These are phyloP conservation scores for Physcomitrellopsis africana DNA, from an alignment of 225 moss, liverwort and hornwort genomes.

Conservation along the genomic window DNA sequence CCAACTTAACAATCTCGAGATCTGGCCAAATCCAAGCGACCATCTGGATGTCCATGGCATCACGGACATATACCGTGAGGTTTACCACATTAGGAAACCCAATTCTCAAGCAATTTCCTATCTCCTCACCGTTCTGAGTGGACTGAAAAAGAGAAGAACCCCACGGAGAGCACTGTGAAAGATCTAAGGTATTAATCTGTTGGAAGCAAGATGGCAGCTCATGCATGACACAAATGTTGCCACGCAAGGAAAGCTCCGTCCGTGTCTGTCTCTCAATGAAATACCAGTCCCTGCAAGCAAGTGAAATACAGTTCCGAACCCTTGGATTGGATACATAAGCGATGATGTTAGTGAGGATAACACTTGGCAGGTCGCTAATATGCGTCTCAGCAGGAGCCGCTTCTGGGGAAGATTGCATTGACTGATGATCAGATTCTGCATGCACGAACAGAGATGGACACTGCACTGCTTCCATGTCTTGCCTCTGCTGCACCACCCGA, in stretches of 20 bases:
- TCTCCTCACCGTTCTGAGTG: slow-evolving; percentile 62
- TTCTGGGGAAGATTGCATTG: slow-evolving; percentile 30
- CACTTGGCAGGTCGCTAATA: slow-evolving; percentile 77
- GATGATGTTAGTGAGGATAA: slow-evolving; percentile 73
- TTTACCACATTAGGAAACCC: slow-evolving; percentile 79
- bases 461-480: slow-evolving; percentile 16
- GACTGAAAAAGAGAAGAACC: slow-evolving; percentile 86
- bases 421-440: slow-evolving; percentile 1
- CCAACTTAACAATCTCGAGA: slow-evolving; percentile 62
- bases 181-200: slow-evolving; percentile 64
- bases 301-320: slow-evolving; percentile 68
- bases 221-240: slow-evolving; percentile 68
- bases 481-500: slow-evolving; percentile 11
- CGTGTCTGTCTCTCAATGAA: slow-evolving; percentile 81
- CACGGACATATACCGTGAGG: slow-evolving; percentile 73
- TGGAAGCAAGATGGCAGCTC: slow-evolving; percentile 65
- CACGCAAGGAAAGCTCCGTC: slow-evolving; percentile 66
- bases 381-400: slow-evolving; percentile 38
- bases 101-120: slow-evolving; percentile 60
- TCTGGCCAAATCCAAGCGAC: slow-evolving; percentile 88
- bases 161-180: slow-evolving; percentile 88
- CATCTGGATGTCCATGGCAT: slow-evolving; percentile 80
- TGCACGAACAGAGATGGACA: slow-evolving; percentile 9
- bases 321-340: slow-evolving; percentile 52
- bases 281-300: slow-evolving; percentile 86